phyloP scores from a whole-genome alignment of 805 yeast genomes.

The Scheffersomyces stipitis region DNA sequence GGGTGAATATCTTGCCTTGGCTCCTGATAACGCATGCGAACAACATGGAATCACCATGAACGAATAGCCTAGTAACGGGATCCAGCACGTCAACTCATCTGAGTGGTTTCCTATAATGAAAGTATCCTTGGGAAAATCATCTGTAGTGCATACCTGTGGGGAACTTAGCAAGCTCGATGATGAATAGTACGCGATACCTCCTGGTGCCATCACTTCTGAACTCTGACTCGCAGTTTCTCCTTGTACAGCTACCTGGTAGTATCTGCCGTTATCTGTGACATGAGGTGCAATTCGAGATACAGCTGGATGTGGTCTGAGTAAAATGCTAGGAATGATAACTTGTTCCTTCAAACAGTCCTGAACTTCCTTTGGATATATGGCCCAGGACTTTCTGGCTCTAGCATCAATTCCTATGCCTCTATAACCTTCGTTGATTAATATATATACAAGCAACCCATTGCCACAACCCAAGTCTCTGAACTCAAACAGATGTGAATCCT shows the following conservation, averaged over 20 bases:
- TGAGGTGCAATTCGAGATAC: slow-evolving; percentile 53
- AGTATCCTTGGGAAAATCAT: slow-evolving; percentile 67
- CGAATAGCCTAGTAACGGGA: slow-evolving; percentile 83
- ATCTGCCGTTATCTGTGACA: slow-evolving; percentile 58
- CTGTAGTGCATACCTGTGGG: slow-evolving; percentile 51
- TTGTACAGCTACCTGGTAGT: slow-evolving; percentile 40
- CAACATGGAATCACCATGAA: slow-evolving; percentile 95
- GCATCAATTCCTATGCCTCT: slow-evolving; percentile 88
- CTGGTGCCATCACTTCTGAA: slow-evolving; percentile 5
- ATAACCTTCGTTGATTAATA: slow-evolving; percentile 76
- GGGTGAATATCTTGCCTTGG: slow-evolving; percentile 62
- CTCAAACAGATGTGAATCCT: slow-evolving; percentile 51
- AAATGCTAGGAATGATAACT: slow-evolving; percentile 74
- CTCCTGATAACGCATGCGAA: slow-evolving; percentile 83
- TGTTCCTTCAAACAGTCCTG: slow-evolving; percentile 65
- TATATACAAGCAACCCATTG: slow-evolving; percentile 80
- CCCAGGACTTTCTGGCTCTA: slow-evolving; percentile 86
- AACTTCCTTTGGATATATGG: slow-evolving; percentile 64
- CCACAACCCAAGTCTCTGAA: slow-evolving; percentile 95
- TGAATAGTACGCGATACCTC: slow-evolving; percentile 47
- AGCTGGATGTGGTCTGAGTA: slow-evolving; percentile 70
- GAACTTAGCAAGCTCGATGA: slow-evolving; percentile 53
- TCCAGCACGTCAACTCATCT: slow-evolving; percentile 94
- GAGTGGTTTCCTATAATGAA: slow-evolving; percentile 93
- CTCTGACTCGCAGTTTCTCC: slow-evolving; percentile 10